phyloP scores from a whole-genome alignment of 306 rosid species.

The Argentina anserina region DNA sequence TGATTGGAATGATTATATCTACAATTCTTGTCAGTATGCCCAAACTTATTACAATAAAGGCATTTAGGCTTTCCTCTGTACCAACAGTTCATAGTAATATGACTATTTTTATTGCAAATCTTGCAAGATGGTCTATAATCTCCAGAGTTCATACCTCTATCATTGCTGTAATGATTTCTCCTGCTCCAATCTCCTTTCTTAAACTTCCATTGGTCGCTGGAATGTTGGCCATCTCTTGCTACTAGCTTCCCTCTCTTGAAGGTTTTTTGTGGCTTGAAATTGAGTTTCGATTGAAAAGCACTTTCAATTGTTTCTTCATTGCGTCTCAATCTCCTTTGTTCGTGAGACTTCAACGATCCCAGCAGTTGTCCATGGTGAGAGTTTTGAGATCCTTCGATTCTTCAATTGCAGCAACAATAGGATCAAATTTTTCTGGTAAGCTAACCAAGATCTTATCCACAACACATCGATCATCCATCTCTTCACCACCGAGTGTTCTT shows the following conservation, averaged over 20 bases:
- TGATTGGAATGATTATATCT: background rate
- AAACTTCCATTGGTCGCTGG: too few relatives aligned
- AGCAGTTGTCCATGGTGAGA: background rate
- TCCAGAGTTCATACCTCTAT: background rate
- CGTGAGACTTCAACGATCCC: slow-evolving; percentile 5
- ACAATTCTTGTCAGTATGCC: background rate
- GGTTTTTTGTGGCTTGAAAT: background rate
- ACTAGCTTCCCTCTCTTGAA: too few relatives aligned
- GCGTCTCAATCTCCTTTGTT: background rate
- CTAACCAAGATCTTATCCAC: too few relatives aligned
- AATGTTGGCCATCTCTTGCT: background rate
- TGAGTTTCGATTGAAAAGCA: background rate
- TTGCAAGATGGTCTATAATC: background rate
- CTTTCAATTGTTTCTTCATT: background rate
- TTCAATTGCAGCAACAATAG: background rate
- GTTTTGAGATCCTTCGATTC: background rate
- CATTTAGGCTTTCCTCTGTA: slow-evolving; percentile 1
- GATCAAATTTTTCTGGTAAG: background rate
- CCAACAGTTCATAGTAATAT: background rate
- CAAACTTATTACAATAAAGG: background rate
- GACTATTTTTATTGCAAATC: background rate
- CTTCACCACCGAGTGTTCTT: slow-evolving; percentile 4
- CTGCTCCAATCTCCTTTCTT: too few relatives aligned
- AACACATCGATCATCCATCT: too few relatives aligned
- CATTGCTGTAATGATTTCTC: too few relatives aligned